These are phyloP conservation scores for Aspergillus brasiliensis DNA, from an alignment of 2,329 filamentous ascomycete species.

Conservation along the genomic window DNA sequence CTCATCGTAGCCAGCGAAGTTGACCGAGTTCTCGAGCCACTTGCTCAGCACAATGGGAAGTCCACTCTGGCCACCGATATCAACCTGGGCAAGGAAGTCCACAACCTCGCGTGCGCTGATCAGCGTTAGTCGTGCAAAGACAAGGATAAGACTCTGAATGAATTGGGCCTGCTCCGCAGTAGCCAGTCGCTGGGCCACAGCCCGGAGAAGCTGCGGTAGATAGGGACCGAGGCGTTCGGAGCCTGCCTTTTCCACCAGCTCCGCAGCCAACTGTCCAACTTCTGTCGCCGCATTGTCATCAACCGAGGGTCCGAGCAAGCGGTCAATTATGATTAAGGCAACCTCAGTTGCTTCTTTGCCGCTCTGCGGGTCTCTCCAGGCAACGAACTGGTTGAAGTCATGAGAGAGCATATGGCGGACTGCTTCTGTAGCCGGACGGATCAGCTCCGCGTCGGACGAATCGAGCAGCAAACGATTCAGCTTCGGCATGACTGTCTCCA, in stretches of 20 bases:
- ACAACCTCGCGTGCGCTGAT: slow-evolving; percentile 86
- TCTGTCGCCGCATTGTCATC: slow-evolving; percentile 95
- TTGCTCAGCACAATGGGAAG: slow-evolving; percentile 86
- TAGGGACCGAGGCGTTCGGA: slow-evolving; percentile 88
- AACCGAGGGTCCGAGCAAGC: slow-evolving; percentile 78
- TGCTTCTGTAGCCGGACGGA: slow-evolving; percentile 81
- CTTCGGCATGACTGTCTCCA: slow-evolving; percentile 83
- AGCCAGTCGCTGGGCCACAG: slow-evolving; percentile 81
- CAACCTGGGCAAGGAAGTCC: slow-evolving; percentile 82
- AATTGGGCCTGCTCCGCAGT: slow-evolving; percentile 83
- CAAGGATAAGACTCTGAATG: slow-evolving; percentile 92
- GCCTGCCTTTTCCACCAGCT: slow-evolving; percentile 93
- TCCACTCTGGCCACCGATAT: slow-evolving; percentile 75
- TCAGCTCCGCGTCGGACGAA: slow-evolving; percentile 81
- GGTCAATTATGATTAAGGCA: slow-evolving; percentile 87
- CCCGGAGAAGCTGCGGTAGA: slow-evolving; percentile 81
- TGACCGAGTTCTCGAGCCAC: slow-evolving; percentile 96
- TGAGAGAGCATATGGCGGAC: slow-evolving; percentile 88
- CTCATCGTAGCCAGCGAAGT: slow-evolving; percentile 97
- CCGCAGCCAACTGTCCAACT: slow-evolving; percentile 89
- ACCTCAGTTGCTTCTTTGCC: slow-evolving; percentile 85
- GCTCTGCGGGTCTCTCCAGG: slow-evolving; percentile 74
- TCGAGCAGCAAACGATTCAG: slow-evolving; percentile 79
- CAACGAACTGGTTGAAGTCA: slow-evolving; percentile 85
- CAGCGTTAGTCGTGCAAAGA: slow-evolving; percentile 88